phyloP scores from a whole-genome alignment of 2,329 filamentous ascomycete genomes.

The Nemania bipapillata region DNA sequence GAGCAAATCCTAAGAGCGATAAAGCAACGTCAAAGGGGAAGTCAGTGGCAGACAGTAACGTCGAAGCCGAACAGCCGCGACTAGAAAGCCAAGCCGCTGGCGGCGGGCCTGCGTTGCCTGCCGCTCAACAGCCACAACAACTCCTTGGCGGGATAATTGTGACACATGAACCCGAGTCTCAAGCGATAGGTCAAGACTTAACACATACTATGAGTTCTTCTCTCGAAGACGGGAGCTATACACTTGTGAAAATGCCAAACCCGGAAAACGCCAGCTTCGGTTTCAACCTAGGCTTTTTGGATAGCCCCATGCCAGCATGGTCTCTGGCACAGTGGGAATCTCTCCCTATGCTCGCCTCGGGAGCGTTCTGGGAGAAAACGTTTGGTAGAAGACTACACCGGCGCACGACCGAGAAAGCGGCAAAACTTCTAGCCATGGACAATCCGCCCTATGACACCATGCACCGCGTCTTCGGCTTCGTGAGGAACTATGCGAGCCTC shows the following conservation, averaged over 20 bases:
- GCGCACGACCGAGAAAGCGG: conserved; percentile 70
- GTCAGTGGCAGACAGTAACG: neutral
- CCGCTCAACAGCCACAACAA: conserved; percentile 29
- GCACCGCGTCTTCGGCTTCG: conserved; percentile 74
- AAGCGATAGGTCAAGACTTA: conserved; percentile 5
- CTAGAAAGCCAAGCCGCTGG: neutral
- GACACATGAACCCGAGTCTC: conserved; percentile 35
- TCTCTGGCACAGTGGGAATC: conserved; percentile 51
- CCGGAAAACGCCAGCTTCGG: conserved; percentile 66
- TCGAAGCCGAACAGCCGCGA: neutral
- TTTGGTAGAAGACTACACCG: conserved; percentile 79
- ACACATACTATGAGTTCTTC: conserved; percentile 1
- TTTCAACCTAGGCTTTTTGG: conserved; percentile 41
- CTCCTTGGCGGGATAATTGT: conserved; percentile 34
- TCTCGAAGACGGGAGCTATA: conserved; percentile 52
- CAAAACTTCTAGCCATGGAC: conserved; percentile 64
- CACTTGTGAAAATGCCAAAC: conserved; percentile 64
- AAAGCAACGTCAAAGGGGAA: conserved; percentile 34
- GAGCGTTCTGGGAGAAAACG: conserved; percentile 68
- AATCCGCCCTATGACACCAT: conserved; percentile 62
- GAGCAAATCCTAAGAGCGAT: conserved; percentile 52
- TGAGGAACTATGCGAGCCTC: conserved; percentile 68
- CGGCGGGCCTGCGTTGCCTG: neutral
- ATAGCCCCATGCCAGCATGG: conserved; percentile 44
- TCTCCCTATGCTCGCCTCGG: conserved; percentile 48